Base-by-base conservation (phyloP, 2,329 filamentous ascomycete genomes). In the Endoconidiophora laricicola region DNA sequence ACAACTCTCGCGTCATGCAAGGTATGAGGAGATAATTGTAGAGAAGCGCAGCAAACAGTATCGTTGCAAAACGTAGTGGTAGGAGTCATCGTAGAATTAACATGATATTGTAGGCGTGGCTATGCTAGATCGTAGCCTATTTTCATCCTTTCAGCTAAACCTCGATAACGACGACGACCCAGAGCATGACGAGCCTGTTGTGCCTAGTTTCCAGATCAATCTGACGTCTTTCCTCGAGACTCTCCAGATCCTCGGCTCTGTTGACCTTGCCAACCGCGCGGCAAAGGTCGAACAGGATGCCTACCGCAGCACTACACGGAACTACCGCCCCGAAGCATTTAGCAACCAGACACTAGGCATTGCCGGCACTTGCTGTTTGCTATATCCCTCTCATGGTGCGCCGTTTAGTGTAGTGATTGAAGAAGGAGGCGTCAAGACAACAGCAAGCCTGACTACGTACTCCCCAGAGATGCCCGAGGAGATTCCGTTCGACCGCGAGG, bases 181-280 rank as follows among this genome's bases (percentile, higher is more conserved):
- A 12, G 65, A 68, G 18, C 66, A 66, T 3, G 65, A 65, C 16
- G 59, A 63, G 0, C 52, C 61, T 1, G 63, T 69, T 3, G 71
- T 76, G 26, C 80, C 85, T 6, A 76, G 74, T 47, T 98, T 98
- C 61, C 82, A 93, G 61, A 81, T 96, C 56, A 91, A 87, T 2
- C 75, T 98, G 6, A 73, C 81, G 3, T 85, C 90, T 16, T 74
- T 98, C 2, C 76, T 98, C 48, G 91, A 96, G 66, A 94, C 90
- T 0, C 73, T 98, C 6, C 90, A 95, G 60, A 96, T 98, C 46
- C 94, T 98, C 60, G 86, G 86, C 46, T 79, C 88, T n/a, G 76
- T 88, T 43, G 83, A 85, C 56, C 71, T 78, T 12, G 69, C 76
- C 4, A 70, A 68, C 39, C 73, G 74, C 55, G 68, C 73, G 45